Conservation (phyloP, 2,329 filamentous ascomycete species). For the Curvularia hawaiiensis region DNA sequence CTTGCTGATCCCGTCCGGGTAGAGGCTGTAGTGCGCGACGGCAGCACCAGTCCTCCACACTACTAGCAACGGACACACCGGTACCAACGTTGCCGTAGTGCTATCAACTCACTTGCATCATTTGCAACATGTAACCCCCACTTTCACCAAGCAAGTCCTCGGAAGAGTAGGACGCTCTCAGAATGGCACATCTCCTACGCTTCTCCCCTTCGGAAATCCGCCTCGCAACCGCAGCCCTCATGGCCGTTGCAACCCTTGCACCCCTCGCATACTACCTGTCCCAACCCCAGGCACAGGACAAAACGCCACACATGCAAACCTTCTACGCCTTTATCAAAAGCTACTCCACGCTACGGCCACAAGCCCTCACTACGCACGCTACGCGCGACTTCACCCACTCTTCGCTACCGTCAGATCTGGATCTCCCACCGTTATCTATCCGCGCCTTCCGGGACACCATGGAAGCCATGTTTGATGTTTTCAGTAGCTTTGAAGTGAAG, state of each 20-base stretch:
- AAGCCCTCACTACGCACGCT: conserved; percentile 46
- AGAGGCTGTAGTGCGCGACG: conserved; percentile 1
- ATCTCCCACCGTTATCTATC: conserved; percentile 45
- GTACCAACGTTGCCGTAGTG: not conserved
- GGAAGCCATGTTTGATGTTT: conserved; percentile 49
- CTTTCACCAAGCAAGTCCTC: not conserved
- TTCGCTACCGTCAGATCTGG: conserved; percentile 50
- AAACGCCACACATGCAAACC: conserved; percentile 31
- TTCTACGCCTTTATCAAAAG: conserved; percentile 44
- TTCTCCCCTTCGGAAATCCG: conserved; percentile 25
- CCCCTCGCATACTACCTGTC: conserved; percentile 25
- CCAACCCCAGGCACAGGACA: conserved; percentile 17
- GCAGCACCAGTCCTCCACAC: conserved; percentile 2
- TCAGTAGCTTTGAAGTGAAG: conserved; percentile 50
- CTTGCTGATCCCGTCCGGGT: conserved; percentile 7
- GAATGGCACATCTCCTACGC: conserved; percentile 24
- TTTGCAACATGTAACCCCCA: not conserved
- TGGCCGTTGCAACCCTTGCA: conserved; percentile 19
- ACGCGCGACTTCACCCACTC: conserved; percentile 48
- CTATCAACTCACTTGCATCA: not conserved
- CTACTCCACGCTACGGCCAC: conserved; percentile 49
- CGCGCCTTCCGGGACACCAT: conserved; percentile 50
- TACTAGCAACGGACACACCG: conserved; percentile 1
- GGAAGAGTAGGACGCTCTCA: not conserved
- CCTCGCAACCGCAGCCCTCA: conserved; percentile 26